Conservation (phyloP, 441 rosid species). For the Hura crepitans region DNA sequence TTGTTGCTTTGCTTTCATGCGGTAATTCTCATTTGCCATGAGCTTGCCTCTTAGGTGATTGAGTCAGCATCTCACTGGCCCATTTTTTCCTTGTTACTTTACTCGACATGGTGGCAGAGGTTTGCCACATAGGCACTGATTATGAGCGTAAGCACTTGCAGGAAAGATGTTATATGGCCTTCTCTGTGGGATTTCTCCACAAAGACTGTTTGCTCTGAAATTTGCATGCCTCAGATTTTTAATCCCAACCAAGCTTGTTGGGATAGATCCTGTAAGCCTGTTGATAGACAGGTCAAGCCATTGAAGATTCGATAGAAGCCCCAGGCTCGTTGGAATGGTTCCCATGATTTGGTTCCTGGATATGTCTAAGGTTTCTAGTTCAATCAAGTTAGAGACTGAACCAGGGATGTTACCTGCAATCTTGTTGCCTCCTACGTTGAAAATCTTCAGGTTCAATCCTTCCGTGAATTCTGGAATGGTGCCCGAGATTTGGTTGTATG, state of each 20-base stretch:
- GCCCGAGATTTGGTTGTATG: conserved; percentile 68
- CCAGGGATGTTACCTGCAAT: conserved; percentile 66
- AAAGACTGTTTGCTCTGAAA: conserved; percentile 80
- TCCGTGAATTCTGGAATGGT: conserved; percentile 58
- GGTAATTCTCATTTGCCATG: conserved; percentile 24
- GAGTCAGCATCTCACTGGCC: conserved; percentile 75
- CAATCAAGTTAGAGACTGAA: conserved; percentile 70
- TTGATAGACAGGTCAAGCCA: conserved; percentile 87
- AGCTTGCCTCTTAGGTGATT: conserved; percentile 16
- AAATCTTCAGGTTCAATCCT: conserved; percentile 57
- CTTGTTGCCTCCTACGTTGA: conserved; percentile 73
- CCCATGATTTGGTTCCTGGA: conserved; percentile 77
- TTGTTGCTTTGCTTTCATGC: conserved; percentile 26
- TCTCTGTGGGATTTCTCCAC: conserved; percentile 93
- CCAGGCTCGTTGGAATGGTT: conserved; percentile 59
- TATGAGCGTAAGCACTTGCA: conserved; percentile 75
- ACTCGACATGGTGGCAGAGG: conserved; percentile 76
- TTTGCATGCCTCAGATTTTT: conserved; percentile 56
- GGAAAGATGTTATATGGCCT: conserved; percentile 82
- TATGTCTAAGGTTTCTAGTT: conserved; percentile 59
- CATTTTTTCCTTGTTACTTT: conserved; percentile 26
- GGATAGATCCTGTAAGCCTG: conserved; percentile 63
- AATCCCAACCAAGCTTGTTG: conserved; percentile 58
- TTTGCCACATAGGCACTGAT: conserved; percentile 87
- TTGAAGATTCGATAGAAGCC: conserved; percentile 49